These are phyloP conservation scores for Dalbergia cochinchinensis DNA, from an alignment of 306 rosid species.

Conservation along the genomic window DNA sequence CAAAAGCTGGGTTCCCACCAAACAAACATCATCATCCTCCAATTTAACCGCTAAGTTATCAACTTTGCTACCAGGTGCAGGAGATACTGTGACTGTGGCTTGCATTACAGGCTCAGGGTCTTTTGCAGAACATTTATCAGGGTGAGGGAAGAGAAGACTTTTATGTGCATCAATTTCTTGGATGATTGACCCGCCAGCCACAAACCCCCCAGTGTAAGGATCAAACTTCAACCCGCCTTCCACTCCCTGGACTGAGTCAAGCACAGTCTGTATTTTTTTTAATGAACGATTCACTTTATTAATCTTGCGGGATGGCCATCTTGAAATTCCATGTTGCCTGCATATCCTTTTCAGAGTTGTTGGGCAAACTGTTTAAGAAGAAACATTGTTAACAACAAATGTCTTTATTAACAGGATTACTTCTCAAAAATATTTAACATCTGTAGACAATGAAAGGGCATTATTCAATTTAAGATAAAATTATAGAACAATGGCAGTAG, in stretches of 20 bases:
- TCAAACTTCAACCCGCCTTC: slow-evolving; percentile 89
- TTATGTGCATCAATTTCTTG: slow-evolving; percentile 60
- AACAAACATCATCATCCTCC: slow-evolving; percentile 58
- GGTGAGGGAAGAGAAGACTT: slow-evolving; percentile 55
- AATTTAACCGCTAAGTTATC: slow-evolving; percentile 52
- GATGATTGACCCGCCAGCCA: slow-evolving; percentile 67
- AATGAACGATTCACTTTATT: slow-evolving; percentile 92
- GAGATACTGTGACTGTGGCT: slow-evolving; percentile 45
- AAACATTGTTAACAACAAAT: slow-evolving; percentile 14
- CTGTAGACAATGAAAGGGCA: too few relatives aligned
- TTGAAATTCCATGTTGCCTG: slow-evolving; percentile 95
- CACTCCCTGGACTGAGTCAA: slow-evolving; percentile 93
- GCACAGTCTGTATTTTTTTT: slow-evolving; percentile 80
- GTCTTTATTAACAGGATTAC: background rate
- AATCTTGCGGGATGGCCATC: slow-evolving; percentile 99
- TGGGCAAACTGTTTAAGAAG: slow-evolving; percentile 79
- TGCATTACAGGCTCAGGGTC: slow-evolving; percentile 37
- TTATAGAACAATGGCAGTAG: too few relatives aligned
- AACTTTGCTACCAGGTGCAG: slow-evolving; percentile 35
- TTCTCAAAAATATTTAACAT: background rate
- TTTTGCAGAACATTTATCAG: slow-evolving; percentile 51
- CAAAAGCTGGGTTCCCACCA: slow-evolving; percentile 37
- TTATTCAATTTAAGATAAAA: too few relatives aligned
- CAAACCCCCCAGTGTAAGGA: slow-evolving; percentile 78
- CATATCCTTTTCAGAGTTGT: slow-evolving; percentile 98